Evolutionary conservation across 2,329 filamentous ascomycete genomes (phyloP).

Genomic region (Claviceps sp.): DNA sequence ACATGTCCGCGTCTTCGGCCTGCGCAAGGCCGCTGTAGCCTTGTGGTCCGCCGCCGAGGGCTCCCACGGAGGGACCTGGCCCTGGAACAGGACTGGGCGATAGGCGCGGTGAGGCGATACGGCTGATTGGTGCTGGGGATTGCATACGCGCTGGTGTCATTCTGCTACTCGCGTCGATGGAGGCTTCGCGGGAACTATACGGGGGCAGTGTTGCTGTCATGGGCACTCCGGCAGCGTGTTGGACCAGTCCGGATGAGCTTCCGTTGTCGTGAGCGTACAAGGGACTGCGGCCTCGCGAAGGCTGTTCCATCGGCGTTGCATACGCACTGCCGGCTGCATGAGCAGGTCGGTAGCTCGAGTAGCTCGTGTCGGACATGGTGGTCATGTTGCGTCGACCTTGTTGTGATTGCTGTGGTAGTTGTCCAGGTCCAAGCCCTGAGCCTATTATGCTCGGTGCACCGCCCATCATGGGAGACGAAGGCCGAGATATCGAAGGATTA

Average conservation of each 20-base stretch:
- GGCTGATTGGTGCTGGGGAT: constrained; percentile 3
- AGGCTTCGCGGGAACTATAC: constrained; percentile 10
- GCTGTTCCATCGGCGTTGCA: constrained; percentile 8
- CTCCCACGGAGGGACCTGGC: constrained; percentile 32
- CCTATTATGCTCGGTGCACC: constrained; percentile 18
- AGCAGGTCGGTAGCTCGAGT: constrained; percentile 12
- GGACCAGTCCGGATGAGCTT: constrained; percentile 39
- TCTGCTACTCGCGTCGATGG: constrained; percentile 12
- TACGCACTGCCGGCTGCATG: constrained; percentile 7
- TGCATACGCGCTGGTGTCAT: constrained; percentile 13
- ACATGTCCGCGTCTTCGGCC: constrained; percentile 27
- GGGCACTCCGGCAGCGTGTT: constrained; percentile 38
- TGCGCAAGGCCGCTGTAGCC: constrained; percentile 49
- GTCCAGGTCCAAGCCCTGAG: constrained; percentile 11
- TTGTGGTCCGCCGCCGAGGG: constrained; percentile 42
- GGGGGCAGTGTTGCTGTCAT: constrained; percentile 19
- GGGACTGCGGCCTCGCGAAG: constrained; percentile 28
- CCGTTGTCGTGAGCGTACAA: constrained; percentile 39
- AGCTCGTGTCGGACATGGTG: constrained; percentile 13
- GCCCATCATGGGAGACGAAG: constrained; percentile 31
- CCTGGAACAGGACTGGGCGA: constrained; percentile 2
- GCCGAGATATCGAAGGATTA: constrained; percentile 29
- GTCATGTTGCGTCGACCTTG: constrained; percentile 12
- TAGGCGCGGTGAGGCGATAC: constrained; percentile 1
- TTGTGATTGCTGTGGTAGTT: background rate